Conservation (phyloP, 768 basidiomycete genomes). For the Leucocoprinus birnbaumii region DNA sequence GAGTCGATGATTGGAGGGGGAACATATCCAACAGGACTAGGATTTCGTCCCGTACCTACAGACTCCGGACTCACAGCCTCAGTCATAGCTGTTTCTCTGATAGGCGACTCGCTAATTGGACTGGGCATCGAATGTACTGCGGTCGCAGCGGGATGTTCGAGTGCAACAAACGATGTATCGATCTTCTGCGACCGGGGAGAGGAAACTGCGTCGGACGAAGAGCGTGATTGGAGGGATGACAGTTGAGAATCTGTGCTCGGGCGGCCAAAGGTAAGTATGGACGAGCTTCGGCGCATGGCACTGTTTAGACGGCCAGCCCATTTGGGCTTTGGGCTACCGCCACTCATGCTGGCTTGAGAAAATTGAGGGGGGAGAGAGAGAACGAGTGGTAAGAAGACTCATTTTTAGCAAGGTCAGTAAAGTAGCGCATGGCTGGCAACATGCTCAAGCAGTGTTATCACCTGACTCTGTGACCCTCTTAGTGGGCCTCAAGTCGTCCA, state of each 20-base stretch:
- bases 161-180: slow-evolving; percentile 21
- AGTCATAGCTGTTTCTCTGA: slow-evolving; percentile 47
- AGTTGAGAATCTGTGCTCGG: slow-evolving; percentile 27
- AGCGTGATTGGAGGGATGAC: slow-evolving; percentile 21
- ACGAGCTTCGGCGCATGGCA: slow-evolving; percentile 60
- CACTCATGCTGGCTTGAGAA: slow-evolving; percentile 16
- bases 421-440: slow-evolving; percentile 12
- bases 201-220: slow-evolving; percentile 19
- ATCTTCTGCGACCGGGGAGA: slow-evolving; percentile 20
- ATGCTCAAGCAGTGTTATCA: too few species aligned
- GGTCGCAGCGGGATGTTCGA: slow-evolving; percentile 17
- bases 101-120: slow-evolving; percentile 70
- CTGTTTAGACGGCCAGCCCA: slow-evolving; percentile 57
- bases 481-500: neutral
- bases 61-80: slow-evolving; percentile 18
- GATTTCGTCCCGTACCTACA: slow-evolving; percentile 18
- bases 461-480: too few species aligned
- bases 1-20: slow-evolving; percentile 39
- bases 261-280: slow-evolving; percentile 41
- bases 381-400: slow-evolving; percentile 14
- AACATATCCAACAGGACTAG: slow-evolving; percentile 29
- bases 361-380: slow-evolving; percentile 15
- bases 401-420: slow-evolving; percentile 33
- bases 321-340: slow-evolving; percentile 38
- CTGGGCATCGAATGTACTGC: slow-evolving; percentile 35